A percentile compares a stretch with the other conserved stretches of the same genome.
Conservation (phyloP, 305 asterid species). For the Coffea humblotiana region DNA sequence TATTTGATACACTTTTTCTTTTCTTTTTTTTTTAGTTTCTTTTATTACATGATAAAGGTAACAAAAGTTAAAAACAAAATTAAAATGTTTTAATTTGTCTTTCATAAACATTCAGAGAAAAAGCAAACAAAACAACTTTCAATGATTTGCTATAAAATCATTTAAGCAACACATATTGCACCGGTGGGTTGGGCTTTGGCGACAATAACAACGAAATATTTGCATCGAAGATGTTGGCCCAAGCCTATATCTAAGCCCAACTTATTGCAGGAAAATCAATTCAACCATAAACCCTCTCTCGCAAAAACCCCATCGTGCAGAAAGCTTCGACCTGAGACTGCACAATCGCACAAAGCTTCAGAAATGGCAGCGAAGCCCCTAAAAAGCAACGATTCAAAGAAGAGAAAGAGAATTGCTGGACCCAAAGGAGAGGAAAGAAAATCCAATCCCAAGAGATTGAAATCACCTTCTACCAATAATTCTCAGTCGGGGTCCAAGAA, state of each 20-base stretch:
- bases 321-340: neutral
- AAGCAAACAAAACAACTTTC: no score
- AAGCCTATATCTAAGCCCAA: neutral
- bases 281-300: constrained; percentile 33
- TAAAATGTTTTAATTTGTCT: no score
- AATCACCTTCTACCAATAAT: constrained; percentile 33
- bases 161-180: no score
- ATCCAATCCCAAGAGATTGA: constrained; percentile 43
- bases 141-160: no score
- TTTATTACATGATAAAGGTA: no score
- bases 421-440: constrained; percentile 27
- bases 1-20: neutral
- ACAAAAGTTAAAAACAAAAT: no score
- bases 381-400: constrained; percentile 43
- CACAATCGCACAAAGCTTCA: neutral
- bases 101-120: no score
- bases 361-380: constrained; percentile 66
- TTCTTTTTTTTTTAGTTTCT: neutral
- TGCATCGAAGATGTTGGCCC: no score
- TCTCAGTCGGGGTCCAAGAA: constrained; percentile 23
- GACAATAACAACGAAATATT: no score
- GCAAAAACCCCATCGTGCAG: constrained; percentile 10
- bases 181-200: no score
- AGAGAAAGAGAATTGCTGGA: constrained; percentile 52
- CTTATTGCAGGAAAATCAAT: neutral